A percentile compares a stretch with the other conserved stretches of the same genome.
These are phyloP conservation scores for Chlamydomonas applanata DNA, from an alignment of 139 green algal genomes.

Conservation along the genomic window DNA sequence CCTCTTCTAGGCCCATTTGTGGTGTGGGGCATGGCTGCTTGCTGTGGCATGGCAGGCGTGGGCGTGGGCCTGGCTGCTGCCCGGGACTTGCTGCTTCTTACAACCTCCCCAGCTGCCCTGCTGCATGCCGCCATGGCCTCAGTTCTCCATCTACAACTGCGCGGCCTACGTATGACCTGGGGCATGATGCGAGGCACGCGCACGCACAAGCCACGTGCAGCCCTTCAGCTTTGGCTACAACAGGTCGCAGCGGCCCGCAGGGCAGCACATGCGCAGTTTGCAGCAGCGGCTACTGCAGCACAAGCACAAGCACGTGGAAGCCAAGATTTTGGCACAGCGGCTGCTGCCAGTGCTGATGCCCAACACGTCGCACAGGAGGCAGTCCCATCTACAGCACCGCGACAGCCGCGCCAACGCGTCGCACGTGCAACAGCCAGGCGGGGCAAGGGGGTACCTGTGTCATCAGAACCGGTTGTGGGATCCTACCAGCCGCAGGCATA, in stretches of 20 bases:
- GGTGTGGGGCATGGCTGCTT: neutral
- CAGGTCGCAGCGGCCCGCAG: neutral
- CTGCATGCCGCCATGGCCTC: neutral
- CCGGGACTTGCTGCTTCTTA: conserved; percentile 27
- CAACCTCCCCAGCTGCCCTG: conserved; percentile 13
- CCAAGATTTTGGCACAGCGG: neutral
- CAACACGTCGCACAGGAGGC: too few relatives aligned
- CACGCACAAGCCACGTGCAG: neutral
- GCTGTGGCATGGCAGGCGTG: neutral
- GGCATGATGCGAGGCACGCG: conserved; percentile 33
- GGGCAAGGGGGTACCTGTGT: too few relatives aligned
- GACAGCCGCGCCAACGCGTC: too few relatives aligned
- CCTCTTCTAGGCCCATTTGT: neutral
- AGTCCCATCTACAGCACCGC: too few relatives aligned
- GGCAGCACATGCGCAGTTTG: neutral
- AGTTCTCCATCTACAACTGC: conserved; percentile 26
- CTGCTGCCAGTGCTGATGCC: too few relatives aligned
- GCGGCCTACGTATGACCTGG: conserved; percentile 25
- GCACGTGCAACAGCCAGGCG: too few relatives aligned
- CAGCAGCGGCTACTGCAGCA: conserved; percentile 11
- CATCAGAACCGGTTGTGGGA: too few relatives aligned
- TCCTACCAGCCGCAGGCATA: too few relatives aligned
- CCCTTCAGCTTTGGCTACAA: neutral
- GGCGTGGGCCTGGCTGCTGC: conserved; percentile 14
- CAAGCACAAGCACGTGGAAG: neutral